A percentile compares a stretch with the other conserved stretches of the same genome.
These are phyloP conservation scores for Anethum foeniculum DNA, from an alignment of 140 eudicot species.

Conservation along the genomic window DNA sequence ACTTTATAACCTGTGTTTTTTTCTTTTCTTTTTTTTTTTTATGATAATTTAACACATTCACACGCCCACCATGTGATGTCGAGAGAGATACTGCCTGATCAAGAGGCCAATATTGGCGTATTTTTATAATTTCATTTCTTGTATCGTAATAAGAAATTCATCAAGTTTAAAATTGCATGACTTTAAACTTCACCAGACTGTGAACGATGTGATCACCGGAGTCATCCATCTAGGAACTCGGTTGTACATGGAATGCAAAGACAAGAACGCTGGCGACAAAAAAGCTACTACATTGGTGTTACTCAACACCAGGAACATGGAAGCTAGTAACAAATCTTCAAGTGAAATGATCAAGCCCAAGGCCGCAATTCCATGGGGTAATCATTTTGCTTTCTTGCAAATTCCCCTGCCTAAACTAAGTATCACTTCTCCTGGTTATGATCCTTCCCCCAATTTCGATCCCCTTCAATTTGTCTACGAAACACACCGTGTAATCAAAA, in stretches of 20 bases:
- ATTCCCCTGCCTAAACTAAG: conserved; percentile 35
- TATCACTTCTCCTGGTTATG: not conserved
- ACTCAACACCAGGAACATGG: conserved; percentile 45
- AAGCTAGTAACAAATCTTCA: conserved; percentile 36
- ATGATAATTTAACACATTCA: no score
- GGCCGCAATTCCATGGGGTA: conserved; percentile 50
- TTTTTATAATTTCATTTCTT: no score
- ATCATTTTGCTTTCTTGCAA: conserved; percentile 47
- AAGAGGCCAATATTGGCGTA: not conserved
- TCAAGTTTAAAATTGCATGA: no score
- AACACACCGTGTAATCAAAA: conserved; percentile 26
- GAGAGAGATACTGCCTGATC: no score
- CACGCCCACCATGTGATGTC: no score
- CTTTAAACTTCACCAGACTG: conserved; percentile 27
- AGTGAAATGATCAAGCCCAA: conserved; percentile 46
- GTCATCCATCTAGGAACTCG: conserved; percentile 39
- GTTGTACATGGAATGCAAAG: conserved; percentile 46
- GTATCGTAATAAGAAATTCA: no score
- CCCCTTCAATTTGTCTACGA: conserved; percentile 35
- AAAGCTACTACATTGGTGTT: conserved; percentile 43
- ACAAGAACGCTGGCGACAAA: conserved; percentile 18
- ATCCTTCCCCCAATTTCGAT: conserved; percentile 6
- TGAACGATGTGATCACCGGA: conserved; percentile 55
- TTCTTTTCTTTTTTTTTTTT: no score
- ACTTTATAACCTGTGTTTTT: no score